These are phyloP conservation scores for Apiotrichum akiyoshidainum DNA, from an alignment of 1,284 basidiomycete genomes.

Conservation along the genomic window DNA sequence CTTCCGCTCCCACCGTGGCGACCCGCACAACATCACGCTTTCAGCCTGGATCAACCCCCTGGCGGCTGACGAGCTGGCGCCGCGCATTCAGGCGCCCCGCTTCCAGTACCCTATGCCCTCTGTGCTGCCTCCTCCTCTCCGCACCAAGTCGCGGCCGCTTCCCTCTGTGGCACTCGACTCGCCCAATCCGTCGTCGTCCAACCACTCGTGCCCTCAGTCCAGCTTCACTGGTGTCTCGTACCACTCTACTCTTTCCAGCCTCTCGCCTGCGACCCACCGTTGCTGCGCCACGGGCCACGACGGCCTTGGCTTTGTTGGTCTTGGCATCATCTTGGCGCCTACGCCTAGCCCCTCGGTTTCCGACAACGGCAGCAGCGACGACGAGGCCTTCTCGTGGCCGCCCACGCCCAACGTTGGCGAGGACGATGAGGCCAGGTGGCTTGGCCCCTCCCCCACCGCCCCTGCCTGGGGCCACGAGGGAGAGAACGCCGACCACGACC, in stretches of 20 bases:
- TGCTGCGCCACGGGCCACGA: conserved; percentile 12
- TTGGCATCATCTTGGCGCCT: conserved; percentile 20
- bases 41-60: conserved; percentile 41
- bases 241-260: background rate
- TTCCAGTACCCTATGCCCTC: conserved; percentile 23
- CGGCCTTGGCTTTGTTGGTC: conserved; percentile 15
- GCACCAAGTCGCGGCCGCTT: background rate
- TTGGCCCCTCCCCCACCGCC: background rate
- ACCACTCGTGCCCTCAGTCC: no score
- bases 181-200: background rate
- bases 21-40: conserved; percentile 37
- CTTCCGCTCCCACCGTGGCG: conserved; percentile 21
- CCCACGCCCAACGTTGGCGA: conserved; percentile 15
- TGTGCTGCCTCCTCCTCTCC: background rate
- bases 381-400: conserved; percentile 17
- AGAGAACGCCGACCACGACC: background rate
- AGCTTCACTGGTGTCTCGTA: background rate
- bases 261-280: background rate
- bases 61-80: conserved; percentile 10
- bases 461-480: background rate
- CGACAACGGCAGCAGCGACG: conserved; percentile 16
- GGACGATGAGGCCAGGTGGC: background rate
- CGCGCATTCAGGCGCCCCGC: conserved; percentile 9
- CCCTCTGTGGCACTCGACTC: conserved; percentile 1
- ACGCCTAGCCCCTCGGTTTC: conserved; percentile 6